Evolutionary conservation across 148 eudicot species (phyloP).

Genomic region (Chenopodium berlandieri): DNA sequence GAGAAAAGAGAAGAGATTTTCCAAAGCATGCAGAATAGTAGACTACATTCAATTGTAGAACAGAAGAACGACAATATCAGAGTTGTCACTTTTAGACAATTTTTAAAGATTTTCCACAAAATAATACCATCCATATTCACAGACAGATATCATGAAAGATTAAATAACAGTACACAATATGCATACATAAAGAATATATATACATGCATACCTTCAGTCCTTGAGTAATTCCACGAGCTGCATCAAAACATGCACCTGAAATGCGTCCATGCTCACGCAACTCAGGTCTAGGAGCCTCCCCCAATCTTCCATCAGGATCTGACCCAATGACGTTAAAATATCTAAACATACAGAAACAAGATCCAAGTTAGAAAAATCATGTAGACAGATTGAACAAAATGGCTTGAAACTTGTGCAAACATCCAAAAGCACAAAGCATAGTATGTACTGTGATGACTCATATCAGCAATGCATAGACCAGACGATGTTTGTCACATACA

Average conservation of each 20-base stretch:
- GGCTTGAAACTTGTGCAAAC: conserved; percentile 6
- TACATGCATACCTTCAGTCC: conserved; percentile 69
- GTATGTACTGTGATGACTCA: neutral
- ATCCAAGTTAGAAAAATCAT: neutral
- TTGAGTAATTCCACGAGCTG: conserved; percentile 83
- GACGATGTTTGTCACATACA: neutral
- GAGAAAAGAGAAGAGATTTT: neutral
- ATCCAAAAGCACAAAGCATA: neutral
- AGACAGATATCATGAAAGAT: neutral
- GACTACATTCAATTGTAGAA: neutral
- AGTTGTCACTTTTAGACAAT: neutral
- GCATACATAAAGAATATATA: neutral
- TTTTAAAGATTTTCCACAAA: neutral
- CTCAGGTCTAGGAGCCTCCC: conserved; percentile 98
- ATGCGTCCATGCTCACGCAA: conserved; percentile 87
- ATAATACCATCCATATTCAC: neutral
- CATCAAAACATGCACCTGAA: conserved; percentile 98
- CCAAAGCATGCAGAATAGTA: neutral
- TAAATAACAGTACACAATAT: neutral
- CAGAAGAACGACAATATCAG: neutral
- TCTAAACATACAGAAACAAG: conserved; percentile 36
- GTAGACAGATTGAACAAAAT: neutral
- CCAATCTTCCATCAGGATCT: conserved; percentile 89
- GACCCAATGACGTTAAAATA: conserved; percentile 98
- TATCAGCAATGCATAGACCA: neutral